Evolutionary conservation across 129 eudicot species (phyloP), one percentile per base, ranked within the genome.

Genomic region (Chrysanthemum seticuspe): DNA sequence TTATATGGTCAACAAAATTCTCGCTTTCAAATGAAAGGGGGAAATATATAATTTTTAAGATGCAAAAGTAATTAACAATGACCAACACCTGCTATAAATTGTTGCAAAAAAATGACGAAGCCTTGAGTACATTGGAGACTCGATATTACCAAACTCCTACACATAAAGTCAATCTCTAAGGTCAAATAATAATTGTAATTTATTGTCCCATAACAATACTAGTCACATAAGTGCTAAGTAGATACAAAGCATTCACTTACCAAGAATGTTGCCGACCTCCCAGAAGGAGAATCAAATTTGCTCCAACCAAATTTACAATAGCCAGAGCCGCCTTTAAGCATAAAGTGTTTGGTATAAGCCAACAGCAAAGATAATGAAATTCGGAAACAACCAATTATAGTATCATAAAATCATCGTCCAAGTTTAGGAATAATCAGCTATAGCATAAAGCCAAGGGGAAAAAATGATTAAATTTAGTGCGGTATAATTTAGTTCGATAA

Each of bases 271-370:
- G 98, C 93, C 6, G 97, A 90, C 27, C 85, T 76, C 36, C 97
- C 98, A 44, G 96, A 94, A 54, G 98, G 98, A 67, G 86, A 75
- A 54, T 75, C 80, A 82, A 86, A 90, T 79, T 86, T 88, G 93
- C 97, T 94, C 98, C 97, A 94, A 44, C 98, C 98, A 78, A 76
- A 94, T 83, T 90, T 94, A 85, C 93, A 90, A 76, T 94, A 94
- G 61, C 98, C 98, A 16, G 98, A 94, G 71, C 98, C 97, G 84
- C 98, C 98, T 94, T 58, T 8, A 49, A 31, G 68, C 27, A 74
- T 5, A 62, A 72, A 55, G 12, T 12, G 13, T 55, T 57, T 13
- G 10, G 16, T 16, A 25, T 47, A 13, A 31, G 15, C 7, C 8
- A 11, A 6, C 31, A 52, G 16, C 16, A 10, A 40, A 40, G 47